A percentile compares a stretch with the other conserved stretches of the same genome.
Evolutionary conservation across 352 stramenopile species (phyloP).

Genomic region (Phytophthora pinifolia): DNA sequence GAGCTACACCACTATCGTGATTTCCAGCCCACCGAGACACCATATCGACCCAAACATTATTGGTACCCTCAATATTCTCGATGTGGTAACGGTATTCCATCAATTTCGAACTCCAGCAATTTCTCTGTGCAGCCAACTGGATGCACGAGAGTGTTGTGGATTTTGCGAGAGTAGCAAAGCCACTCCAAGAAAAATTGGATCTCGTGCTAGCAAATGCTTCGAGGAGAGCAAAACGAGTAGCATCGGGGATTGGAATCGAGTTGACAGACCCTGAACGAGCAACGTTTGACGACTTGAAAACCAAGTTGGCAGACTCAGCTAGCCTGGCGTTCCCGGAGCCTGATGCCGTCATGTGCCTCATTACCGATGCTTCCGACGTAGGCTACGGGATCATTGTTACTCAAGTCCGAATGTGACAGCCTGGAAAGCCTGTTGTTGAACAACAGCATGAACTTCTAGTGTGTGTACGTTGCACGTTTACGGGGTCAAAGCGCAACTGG

Average conservation of each 20-base stretch:
- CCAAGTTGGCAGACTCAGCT: too few relatives aligned
- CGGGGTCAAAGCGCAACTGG: conserved; percentile 7
- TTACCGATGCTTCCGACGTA: too few relatives aligned
- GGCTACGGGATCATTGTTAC: too few relatives aligned
- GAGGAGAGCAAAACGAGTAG: too few relatives aligned
- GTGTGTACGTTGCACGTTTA: conserved; percentile 4
- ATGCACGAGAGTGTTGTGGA: neutral
- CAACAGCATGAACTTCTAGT: conserved; percentile 8
- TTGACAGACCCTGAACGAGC: too few relatives aligned
- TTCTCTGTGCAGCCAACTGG: conserved; percentile 9
- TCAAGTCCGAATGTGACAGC: neutral
- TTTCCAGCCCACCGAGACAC: conserved; percentile 4
- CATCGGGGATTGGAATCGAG: too few relatives aligned
- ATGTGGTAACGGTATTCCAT: conserved; percentile 11
- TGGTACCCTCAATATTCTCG: conserved; percentile 2
- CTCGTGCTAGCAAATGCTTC: too few relatives aligned
- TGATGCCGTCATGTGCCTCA: too few relatives aligned
- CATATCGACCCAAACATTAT: conserved; percentile 15
- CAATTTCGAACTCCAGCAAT: conserved; percentile 12
- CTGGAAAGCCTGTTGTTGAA: neutral
- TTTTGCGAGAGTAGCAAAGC: neutral
- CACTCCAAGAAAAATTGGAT: too few relatives aligned
- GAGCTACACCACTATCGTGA: neutral
- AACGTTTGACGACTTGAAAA: too few relatives aligned
- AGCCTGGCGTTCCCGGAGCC: too few relatives aligned